These are phyloP conservation scores for Phytophthora foliorum DNA, from an alignment of 352 stramenopile genomes.

Conservation along the genomic window DNA sequence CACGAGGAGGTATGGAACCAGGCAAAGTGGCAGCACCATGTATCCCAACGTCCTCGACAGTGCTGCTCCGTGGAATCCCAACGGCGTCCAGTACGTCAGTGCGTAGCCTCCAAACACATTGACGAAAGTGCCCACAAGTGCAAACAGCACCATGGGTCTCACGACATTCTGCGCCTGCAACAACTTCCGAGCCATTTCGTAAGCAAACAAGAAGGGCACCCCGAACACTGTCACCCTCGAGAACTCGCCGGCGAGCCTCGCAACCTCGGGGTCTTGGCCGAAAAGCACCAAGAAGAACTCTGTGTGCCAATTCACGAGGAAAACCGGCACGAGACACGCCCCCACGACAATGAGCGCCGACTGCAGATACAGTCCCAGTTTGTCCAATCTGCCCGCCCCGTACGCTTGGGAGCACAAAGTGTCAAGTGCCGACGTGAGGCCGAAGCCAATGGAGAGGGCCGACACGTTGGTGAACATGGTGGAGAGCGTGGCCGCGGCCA, in stretches of 20 bases:
- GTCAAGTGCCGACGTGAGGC: conserved; percentile 79
- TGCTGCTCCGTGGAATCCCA: conserved; percentile 81
- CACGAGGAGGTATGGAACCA: conserved; percentile 65
- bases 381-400: conserved; percentile 60
- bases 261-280: conserved; percentile 69
- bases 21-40: conserved; percentile 55
- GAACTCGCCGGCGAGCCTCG: conserved; percentile 65
- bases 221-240: conserved; percentile 68
- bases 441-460: conserved; percentile 77
- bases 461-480: conserved; percentile 85
- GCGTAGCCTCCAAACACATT: conserved; percentile 78
- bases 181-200: conserved; percentile 81
- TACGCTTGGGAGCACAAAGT: conserved; percentile 85
- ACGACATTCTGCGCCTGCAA: conserved; percentile 83
- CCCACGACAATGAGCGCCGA: conserved; percentile 67
- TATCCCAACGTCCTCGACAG: conserved; percentile 71
- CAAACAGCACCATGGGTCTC: conserved; percentile 62
- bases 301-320: conserved; percentile 73
- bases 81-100: conserved; percentile 70
- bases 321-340: conserved; percentile 55
- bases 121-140: conserved; percentile 65
- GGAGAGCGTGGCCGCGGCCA: conserved; percentile 70
- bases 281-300: conserved; percentile 56
- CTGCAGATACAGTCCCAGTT: conserved; percentile 86
- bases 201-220: conserved; percentile 81